Evolutionary conservation across 352 stramenopile species (phyloP).

Genomic region (Pythium brassicae): DNA sequence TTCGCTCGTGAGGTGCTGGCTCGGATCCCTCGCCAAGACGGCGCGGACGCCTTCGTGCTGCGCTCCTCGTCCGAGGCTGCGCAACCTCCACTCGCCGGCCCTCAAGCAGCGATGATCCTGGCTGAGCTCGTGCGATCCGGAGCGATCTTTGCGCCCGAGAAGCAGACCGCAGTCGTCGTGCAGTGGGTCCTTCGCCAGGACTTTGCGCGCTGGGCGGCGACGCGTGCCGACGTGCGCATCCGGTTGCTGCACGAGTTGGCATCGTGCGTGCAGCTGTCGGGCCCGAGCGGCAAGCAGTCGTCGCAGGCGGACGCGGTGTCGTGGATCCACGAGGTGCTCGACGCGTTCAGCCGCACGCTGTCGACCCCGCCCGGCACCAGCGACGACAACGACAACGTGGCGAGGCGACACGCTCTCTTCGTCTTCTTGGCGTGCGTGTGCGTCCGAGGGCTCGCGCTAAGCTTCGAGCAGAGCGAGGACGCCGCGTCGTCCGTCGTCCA

Average conservation of each 20-base stretch:
- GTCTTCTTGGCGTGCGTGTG: conserved; percentile 10
- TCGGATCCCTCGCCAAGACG: conserved; percentile 7
- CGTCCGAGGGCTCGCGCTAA: neutral
- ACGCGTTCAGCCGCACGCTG: conserved; percentile 7
- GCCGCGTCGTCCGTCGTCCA: neutral
- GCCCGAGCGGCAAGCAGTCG: conserved; percentile 1
- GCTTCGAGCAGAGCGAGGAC: conserved; percentile 8
- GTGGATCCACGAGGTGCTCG: conserved; percentile 13
- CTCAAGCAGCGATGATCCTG: conserved; percentile 8
- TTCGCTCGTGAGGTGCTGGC: conserved; percentile 9
- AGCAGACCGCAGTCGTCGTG: conserved; percentile 6
- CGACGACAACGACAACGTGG: neutral
- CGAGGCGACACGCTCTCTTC: conserved; percentile 10
- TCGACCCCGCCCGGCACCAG: neutral
- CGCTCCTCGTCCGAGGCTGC: neutral
- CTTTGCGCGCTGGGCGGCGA: conserved; percentile 9
- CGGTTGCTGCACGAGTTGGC: conserved; percentile 10
- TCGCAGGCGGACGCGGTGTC: conserved; percentile 7
- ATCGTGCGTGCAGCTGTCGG: conserved; percentile 3
- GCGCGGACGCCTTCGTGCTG: conserved; percentile 10
- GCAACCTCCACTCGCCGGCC: neutral
- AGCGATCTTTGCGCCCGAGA: conserved; percentile 4
- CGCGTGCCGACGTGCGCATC: neutral
- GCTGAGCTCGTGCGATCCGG: conserved; percentile 8
- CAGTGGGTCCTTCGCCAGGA: conserved; percentile 19